Conservation (phyloP, 345 rosid species). For the Citrus sinensis region DVS_A1.0 CM039166.1:24364001-24364500, state of each 20-base stretch:
- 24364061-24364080: slow-evolving; percentile 95
- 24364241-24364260: neutral
- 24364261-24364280: neutral
- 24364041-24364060: slow-evolving; percentile 93
- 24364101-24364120: slow-evolving; percentile 54
- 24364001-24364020: slow-evolving; percentile 91
- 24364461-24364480: slow-evolving; percentile 6
- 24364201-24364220: neutral
- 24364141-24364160: neutral
- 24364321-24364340: too few relatives aligned
- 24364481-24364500: slow-evolving; percentile 64
- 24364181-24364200: neutral
- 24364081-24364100: slow-evolving; percentile 89
- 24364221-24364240: neutral
- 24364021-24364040: slow-evolving; percentile 96
- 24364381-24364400: neutral
- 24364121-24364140: neutral
- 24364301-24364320: neutral
- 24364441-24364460: neutral
- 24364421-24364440: neutral
- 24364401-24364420: neutral
- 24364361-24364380: neutral
- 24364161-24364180: neutral
- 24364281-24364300: neutral
- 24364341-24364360: too few relatives aligned